Evolutionary conservation across 768 basidiomycete species (phyloP).

Genomic region (Boletellus sp.): DNA sequence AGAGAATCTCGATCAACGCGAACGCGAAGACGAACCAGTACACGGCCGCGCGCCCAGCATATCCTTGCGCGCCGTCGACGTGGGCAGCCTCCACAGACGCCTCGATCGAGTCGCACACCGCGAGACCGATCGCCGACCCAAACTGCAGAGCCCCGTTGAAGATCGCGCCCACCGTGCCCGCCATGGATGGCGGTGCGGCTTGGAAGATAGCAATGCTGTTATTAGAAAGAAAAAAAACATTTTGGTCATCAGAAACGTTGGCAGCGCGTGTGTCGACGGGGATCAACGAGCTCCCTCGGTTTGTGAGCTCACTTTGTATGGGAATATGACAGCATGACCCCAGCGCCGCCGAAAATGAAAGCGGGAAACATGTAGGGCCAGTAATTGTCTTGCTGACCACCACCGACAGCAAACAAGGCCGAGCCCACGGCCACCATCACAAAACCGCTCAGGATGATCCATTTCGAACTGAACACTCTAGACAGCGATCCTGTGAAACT

Average conservation of each 20-base stretch:
- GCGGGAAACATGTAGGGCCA: conserved; percentile 50
- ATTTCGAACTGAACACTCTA: conserved; percentile 38
- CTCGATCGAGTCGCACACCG: conserved; percentile 47
- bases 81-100: conserved; percentile 37
- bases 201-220: conserved; percentile 49
- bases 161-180: conserved; percentile 54
- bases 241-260: not conserved
- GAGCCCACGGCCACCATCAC: conserved; percentile 37
- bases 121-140: conserved; percentile 48
- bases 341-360: conserved; percentile 45
- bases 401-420: conserved; percentile 40
- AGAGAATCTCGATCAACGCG: conserved; percentile 30
- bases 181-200: conserved; percentile 44
- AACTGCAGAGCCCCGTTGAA: conserved; percentile 53
- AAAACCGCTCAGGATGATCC: conserved; percentile 43
- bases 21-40: conserved; percentile 44
- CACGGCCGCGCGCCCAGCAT: conserved; percentile 34
- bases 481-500: conserved; percentile 40
- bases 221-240: not conserved
- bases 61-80: conserved; percentile 28
- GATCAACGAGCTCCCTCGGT: not conserved
- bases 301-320: conserved; percentile 43
- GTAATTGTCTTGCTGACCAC: conserved; percentile 40
- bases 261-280: not conserved
- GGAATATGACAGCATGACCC: conserved; percentile 42